Evolutionary conservation across 2,329 filamentous ascomycete species (phyloP).

Genomic region (Phoma sp.): DNA sequence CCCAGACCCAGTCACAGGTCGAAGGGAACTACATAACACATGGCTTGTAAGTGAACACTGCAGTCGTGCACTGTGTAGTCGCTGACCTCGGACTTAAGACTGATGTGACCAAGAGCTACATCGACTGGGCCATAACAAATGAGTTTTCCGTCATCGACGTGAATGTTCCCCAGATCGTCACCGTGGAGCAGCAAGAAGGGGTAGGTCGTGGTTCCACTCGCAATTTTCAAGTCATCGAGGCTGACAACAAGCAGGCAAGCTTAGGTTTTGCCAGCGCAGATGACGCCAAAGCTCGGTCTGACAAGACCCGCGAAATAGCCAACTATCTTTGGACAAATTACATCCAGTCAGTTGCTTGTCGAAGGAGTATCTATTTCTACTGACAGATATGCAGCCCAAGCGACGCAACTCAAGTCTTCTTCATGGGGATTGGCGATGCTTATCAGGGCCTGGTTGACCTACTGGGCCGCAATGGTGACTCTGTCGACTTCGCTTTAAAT

Average conservation of each 20-base stretch:
- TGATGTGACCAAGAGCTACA: slow-evolving; percentile 80
- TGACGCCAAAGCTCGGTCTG: slow-evolving; percentile 48
- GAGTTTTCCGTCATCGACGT: slow-evolving; percentile 88
- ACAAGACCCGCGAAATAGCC: slow-evolving; percentile 71
- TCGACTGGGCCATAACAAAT: slow-evolving; percentile 80
- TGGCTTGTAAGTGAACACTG: slow-evolving; percentile 74
- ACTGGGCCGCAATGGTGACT: slow-evolving; percentile 74
- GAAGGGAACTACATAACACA: slow-evolving; percentile 80
- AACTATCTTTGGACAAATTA: slow-evolving; percentile 98
- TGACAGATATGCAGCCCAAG: slow-evolving; percentile 53
- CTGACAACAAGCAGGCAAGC: slow-evolving; percentile 21
- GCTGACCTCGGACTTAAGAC: slow-evolving; percentile 65
- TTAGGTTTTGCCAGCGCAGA: slow-evolving; percentile 55
- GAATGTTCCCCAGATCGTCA: slow-evolving; percentile 82
- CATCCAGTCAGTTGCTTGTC: slow-evolving; percentile 65
- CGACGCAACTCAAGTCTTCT: slow-evolving; percentile 74
- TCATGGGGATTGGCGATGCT: slow-evolving; percentile 89
- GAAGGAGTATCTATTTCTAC: no score
- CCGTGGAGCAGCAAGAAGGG: slow-evolving; percentile 57
- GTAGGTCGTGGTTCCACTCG: slow-evolving; percentile 47
- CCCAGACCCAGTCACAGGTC: slow-evolving; percentile 64
- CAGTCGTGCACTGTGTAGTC: slow-evolving; percentile 38
- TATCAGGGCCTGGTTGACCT: slow-evolving; percentile 84
- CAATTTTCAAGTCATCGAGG: neutral
- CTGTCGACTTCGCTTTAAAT: neutral